Evolutionary conservation across 2,329 filamentous ascomycete species (phyloP), one percentile per base, ranked within the genome.

Genomic region (Pseudocercospora fuligena): DNA sequence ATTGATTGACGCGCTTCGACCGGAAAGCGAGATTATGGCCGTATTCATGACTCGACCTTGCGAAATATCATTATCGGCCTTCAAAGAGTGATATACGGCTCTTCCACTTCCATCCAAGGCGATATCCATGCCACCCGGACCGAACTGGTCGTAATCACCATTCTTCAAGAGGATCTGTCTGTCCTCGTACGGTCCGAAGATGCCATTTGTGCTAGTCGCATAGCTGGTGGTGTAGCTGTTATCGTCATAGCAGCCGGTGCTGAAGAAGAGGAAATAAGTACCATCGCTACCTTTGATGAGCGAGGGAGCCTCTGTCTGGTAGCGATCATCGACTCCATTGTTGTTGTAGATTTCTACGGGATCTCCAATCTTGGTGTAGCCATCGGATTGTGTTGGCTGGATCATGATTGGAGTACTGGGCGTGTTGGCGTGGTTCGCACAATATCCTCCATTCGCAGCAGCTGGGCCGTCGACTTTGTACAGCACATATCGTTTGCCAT

Each of bases 381-480:
- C 88, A 70, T 89, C 81, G 1, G 75, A 70, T 11, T 76, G 75
- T 9, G 88, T 81, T 60, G 82, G 77, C 70, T 89, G 87, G 23
- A 89, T 79, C 78, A 88, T 82, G 67, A 89, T 82, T 0, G 87
- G 86, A 46, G 87, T 89, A 14, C 71, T 9, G 81, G 82, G 25
- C 21, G 60, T 51, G 27, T 67, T 67, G 19, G 47, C 40, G 2
- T 61, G 53, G 80, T 76, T 86, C 51, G 78, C 79, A 73, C 83
- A 85, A 64, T 78, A 75, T 1, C 83, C 83, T 43, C 67, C 69
- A 47, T 64, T 62, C n/a, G 61, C 69, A 16, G 63, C 65, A 4
- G 69, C 66, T 77, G 90, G 90, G 43, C 88, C 88, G 75, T 91
- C 89, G 27, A 90, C 80, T 76, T 91, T 91, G 80, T 89, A 91